Conservation (phyloP, 1,139 yeast species). For the Protomyces macrosporus region DNA sequence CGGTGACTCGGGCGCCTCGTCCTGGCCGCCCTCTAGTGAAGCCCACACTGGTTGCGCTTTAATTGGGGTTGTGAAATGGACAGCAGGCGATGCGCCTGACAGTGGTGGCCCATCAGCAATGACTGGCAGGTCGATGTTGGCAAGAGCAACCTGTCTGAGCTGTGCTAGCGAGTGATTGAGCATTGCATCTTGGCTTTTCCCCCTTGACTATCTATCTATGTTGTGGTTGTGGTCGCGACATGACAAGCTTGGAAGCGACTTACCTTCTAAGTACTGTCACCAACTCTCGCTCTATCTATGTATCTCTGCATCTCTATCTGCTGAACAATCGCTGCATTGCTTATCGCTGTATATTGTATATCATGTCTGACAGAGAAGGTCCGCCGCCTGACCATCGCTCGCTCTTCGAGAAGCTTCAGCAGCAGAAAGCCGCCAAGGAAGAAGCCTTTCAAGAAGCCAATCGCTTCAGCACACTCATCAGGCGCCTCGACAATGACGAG, state of each 20-base stretch:
- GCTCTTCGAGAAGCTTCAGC: slow-evolving; percentile 33
- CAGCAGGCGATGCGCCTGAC: not conserved
- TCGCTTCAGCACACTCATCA: slow-evolving; percentile 32
- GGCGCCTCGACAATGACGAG: slow-evolving; percentile 35
- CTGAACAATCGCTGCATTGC: too few species aligned
- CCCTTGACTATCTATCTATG: not conserved
- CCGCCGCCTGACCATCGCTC: slow-evolving; percentile 30
- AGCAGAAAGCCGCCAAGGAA: slow-evolving; percentile 33
- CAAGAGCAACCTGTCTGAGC: slow-evolving; percentile 9
- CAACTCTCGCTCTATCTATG: too few species aligned
- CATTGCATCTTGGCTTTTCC: slow-evolving; percentile 13
- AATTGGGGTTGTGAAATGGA: not conserved
- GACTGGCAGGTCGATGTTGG: not conserved
- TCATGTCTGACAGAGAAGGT: not conserved
- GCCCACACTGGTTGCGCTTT: not conserved
- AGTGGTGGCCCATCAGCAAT: not conserved
- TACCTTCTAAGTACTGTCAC: too few species aligned
- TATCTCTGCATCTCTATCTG: too few species aligned
- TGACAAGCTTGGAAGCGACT: too few species aligned
- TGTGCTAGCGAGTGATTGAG: slow-evolving; percentile 23
- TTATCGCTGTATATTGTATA: too few species aligned
- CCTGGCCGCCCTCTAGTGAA: not conserved
- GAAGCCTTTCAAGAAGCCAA: slow-evolving; percentile 32
- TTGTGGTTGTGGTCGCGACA: too few species aligned
- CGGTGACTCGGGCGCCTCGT: not conserved